Percentiles rank a stretch among this genome's conserved stretches.
Conservation (phyloP, 1,284 basidiomycete genomes). For the Irpex sp. region DNA sequence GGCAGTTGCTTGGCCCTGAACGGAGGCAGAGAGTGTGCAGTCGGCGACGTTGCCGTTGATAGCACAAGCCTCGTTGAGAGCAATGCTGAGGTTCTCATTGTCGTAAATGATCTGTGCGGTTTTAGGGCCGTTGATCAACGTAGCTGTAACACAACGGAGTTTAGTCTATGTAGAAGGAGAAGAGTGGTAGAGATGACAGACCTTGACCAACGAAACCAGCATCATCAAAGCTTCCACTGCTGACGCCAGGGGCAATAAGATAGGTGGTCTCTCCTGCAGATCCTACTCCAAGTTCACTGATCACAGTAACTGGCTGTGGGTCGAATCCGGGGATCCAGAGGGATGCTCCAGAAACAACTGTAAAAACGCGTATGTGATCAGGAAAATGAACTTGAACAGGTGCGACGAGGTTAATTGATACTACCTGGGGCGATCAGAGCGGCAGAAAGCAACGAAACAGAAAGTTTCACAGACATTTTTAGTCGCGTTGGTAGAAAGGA, state of each 20-base stretch:
- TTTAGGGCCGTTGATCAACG: conserved; percentile 25
- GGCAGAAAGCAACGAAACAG: not conserved
- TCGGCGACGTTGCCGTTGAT: conserved; percentile 20
- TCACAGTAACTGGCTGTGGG: conserved; percentile 37
- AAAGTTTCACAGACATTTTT: not conserved
- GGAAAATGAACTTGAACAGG: no score
- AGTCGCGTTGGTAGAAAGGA: no score
- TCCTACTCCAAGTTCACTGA: conserved; percentile 34
- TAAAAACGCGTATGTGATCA: not conserved
- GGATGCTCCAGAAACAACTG: conserved; percentile 25
- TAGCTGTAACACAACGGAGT: conserved; percentile 17
- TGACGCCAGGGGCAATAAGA: conserved; percentile 33
- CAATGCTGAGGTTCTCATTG: conserved; percentile 11
- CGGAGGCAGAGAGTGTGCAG: conserved; percentile 21
- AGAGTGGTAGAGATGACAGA: conserved; percentile 14
- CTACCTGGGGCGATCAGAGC: not conserved
- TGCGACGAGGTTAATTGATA: no score
- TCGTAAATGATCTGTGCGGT: conserved; percentile 23
- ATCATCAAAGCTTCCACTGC: conserved; percentile 30
- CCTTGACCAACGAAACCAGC: conserved; percentile 35
- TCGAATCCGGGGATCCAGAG: conserved; percentile 44
- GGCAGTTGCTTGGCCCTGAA: conserved; percentile 6
- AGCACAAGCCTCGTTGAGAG: conserved; percentile 22
- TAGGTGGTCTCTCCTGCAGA: conserved; percentile 40
- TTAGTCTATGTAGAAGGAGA: not conserved